These are phyloP conservation scores for Eremomyces bilateralis DNA, from an alignment of 495 filamentous ascomycete species.

Conservation along the genomic window DNA sequence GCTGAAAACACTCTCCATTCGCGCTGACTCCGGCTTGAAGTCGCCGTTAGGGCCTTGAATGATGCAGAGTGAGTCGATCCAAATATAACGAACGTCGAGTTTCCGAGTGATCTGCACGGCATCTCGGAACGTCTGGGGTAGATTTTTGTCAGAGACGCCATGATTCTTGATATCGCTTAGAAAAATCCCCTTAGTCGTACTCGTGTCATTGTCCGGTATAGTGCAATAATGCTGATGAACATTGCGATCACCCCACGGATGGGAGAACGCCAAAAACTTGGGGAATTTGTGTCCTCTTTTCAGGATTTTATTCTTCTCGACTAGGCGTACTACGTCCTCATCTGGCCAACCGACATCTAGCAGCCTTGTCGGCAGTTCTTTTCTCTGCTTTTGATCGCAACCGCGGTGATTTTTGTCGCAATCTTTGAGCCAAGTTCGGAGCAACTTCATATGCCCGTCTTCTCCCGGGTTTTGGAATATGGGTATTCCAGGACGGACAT, in stretches of 20 bases:
- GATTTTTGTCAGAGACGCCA: not conserved
- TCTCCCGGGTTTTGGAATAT: no score
- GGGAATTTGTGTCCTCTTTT: not conserved
- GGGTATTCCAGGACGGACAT: no score
- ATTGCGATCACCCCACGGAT: slow-evolving; percentile 3
- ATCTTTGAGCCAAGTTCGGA: slow-evolving; percentile 7
- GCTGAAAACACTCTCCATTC: slow-evolving; percentile 18
- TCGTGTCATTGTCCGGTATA: not conserved
- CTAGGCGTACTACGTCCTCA: not conserved
- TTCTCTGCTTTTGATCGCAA: not conserved
- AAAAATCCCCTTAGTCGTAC: no score
- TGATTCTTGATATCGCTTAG: no score
- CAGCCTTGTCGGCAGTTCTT: slow-evolving; percentile 12
- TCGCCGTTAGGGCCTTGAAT: slow-evolving; percentile 18
- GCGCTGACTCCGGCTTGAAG: slow-evolving; percentile 15
- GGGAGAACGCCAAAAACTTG: slow-evolving; percentile 7
- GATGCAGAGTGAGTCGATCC: slow-evolving; percentile 25
- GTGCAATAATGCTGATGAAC: slow-evolving; percentile 1
- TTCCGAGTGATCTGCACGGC: slow-evolving; percentile 1
- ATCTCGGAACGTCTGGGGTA: slow-evolving; percentile 4
- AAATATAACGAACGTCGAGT: slow-evolving; percentile 10
- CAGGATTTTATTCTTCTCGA: not conserved
- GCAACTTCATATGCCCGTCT: slow-evolving; percentile 3
- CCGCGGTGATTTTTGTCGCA: slow-evolving; percentile 6
- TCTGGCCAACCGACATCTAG: slow-evolving; percentile 11